Evolutionary conservation across 306 rosid species (phyloP).

Genomic region (Cicer judaicum): DNA sequence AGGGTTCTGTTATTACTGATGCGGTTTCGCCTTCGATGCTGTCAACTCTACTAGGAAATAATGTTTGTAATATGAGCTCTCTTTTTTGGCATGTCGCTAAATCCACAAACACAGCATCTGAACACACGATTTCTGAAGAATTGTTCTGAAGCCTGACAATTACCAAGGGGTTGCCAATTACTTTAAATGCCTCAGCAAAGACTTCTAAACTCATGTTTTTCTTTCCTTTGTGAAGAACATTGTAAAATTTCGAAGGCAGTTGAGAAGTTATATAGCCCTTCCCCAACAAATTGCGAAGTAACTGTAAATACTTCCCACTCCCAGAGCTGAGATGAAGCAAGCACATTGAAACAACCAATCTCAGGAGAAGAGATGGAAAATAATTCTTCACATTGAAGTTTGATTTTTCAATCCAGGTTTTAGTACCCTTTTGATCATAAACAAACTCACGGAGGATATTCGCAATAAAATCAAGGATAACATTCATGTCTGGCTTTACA

Average conservation of each 20-base stretch:
- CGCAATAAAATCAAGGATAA: conserved; percentile 37
- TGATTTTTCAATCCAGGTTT: conserved; percentile 53
- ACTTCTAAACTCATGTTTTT: conserved; percentile 27
- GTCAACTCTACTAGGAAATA: conserved; percentile 46
- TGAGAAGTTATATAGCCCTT: conserved; percentile 19
- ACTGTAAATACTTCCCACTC: neutral
- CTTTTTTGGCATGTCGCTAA: conserved; percentile 31
- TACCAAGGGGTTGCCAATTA: conserved; percentile 59
- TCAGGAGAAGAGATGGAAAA: conserved; percentile 50
- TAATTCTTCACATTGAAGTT: conserved; percentile 4
- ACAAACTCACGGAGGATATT: conserved; percentile 31
- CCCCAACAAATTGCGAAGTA: conserved; percentile 42
- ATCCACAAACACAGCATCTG: conserved; percentile 55
- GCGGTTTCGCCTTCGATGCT: conserved; percentile 5
- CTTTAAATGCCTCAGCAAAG: conserved; percentile 57
- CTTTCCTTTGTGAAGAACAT: conserved; percentile 40
- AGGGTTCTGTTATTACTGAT: conserved; percentile 11
- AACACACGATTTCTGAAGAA: conserved; percentile 23
- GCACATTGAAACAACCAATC: conserved; percentile 55
- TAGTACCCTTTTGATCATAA: conserved; percentile 3
- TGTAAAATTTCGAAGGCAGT: conserved; percentile 51
- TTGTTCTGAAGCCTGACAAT: conserved; percentile 44
- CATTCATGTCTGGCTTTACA: neutral
- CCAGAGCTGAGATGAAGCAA: conserved; percentile 54
- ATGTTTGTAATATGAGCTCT: conserved; percentile 34